Conservation (phyloP, 1,139 yeast genomes). For the Scheffersomyces illinoinensis region DNA sequence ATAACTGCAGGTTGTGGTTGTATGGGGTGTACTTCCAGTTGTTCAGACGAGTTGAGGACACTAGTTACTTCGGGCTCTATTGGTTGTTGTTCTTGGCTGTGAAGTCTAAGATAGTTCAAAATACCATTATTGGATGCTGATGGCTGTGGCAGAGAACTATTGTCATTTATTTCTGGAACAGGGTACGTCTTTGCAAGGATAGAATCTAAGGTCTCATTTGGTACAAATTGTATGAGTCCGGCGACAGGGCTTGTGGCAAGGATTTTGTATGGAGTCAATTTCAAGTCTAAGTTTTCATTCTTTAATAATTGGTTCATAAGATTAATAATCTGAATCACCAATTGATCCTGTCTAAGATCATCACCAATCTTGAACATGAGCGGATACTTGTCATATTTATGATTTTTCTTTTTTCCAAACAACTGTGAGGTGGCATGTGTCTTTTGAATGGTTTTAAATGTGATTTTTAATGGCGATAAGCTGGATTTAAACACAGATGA, state of each 20-base stretch:
- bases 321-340: constrained; percentile 87
- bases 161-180: neutral
- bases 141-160: constrained; percentile 3
- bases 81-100: constrained; percentile 39
- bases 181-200: constrained; percentile 67
- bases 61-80: constrained; percentile 31
- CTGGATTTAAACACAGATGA: constrained; percentile 89
- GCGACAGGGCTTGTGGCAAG: constrained; percentile 89
- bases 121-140: constrained; percentile 52
- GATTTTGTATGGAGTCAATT: constrained; percentile 85
- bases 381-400: constrained; percentile 61
- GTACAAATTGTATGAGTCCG: constrained; percentile 91
- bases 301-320: constrained; percentile 87
- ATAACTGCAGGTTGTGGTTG: constrained; percentile 31
- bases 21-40: constrained; percentile 5
- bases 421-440: constrained; percentile 28
- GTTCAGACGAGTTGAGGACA: constrained; percentile 19
- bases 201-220: constrained; percentile 86
- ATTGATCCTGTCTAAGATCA: constrained; percentile 93
- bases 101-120: constrained; percentile 63
- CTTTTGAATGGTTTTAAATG: constrained; percentile 58
- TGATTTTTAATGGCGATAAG: constrained; percentile 80
- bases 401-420: constrained; percentile 31
- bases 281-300: constrained; percentile 87
- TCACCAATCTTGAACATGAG: constrained; percentile 95